Conservation (phyloP, 2,329 filamentous ascomycete genomes). For the Phyllosticta citribraziliensis region DNA sequence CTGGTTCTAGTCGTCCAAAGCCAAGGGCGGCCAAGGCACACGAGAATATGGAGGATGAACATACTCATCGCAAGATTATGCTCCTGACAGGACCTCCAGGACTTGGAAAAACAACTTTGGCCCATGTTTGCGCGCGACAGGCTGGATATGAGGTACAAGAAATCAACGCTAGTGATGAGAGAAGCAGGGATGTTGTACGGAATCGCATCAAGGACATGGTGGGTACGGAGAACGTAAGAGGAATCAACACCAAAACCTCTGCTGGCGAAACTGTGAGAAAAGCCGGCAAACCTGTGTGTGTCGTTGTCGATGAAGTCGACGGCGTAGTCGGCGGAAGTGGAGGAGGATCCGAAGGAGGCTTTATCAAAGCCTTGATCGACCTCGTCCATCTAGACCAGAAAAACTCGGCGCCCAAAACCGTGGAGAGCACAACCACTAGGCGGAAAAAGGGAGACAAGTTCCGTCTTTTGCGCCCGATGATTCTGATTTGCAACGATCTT, state of each 20-base stretch:
- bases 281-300: conserved; percentile 76
- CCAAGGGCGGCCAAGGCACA: conserved; percentile 35
- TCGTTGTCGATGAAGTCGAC: conserved; percentile 94
- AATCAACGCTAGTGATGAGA: conserved; percentile 95
- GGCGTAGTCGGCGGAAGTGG: conserved; percentile 78
- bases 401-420: conserved; percentile 43
- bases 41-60: conserved; percentile 49
- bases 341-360: conserved; percentile 72
- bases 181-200: conserved; percentile 81
- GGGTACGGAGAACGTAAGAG: conserved; percentile 85
- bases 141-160: conserved; percentile 95
- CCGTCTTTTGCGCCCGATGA: conserved; percentile 73
- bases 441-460: conserved; percentile 81
- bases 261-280: conserved; percentile 51
- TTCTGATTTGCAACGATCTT: conserved; percentile 94
- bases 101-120: conserved; percentile 88
- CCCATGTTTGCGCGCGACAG: conserved; percentile 90
- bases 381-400: conserved; percentile 78
- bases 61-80: conserved; percentile 74
- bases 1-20: conserved; percentile 56
- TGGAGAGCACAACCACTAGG: conserved; percentile 27
- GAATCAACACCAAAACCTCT: conserved; percentile 47
- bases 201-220: conserved; percentile 84
- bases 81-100: conserved; percentile 87
- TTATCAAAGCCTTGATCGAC: conserved; percentile 90